Conservation (phyloP, 768 basidiomycete species). For the Porphyrellus cyaneotinctus region DNA sequence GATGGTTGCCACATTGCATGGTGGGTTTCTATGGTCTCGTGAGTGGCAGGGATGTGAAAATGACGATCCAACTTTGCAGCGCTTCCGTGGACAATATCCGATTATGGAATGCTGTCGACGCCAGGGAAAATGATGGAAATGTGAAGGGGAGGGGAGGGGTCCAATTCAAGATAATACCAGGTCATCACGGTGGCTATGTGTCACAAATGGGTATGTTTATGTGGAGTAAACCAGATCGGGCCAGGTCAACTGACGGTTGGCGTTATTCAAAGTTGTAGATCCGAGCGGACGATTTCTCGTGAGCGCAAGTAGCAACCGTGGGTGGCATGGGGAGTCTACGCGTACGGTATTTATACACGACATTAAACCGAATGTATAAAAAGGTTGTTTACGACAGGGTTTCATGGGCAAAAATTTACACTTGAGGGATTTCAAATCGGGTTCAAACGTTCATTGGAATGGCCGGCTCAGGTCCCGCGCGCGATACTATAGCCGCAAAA, state of each 20-base stretch:
- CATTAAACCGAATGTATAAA: constrained; percentile 51
- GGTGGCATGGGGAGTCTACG: constrained; percentile 91
- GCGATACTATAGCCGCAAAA: constrained; percentile 30
- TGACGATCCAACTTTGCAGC: constrained; percentile 38
- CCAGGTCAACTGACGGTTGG: constrained; percentile 22
- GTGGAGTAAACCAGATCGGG: constrained; percentile 32
- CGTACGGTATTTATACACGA: constrained; percentile 89
- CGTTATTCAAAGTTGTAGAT: constrained; percentile 66
- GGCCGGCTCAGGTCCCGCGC: constrained; percentile 30
- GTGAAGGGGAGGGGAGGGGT: constrained; percentile 64
- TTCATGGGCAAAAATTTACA: constrained; percentile 23
- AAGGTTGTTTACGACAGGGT: constrained; percentile 30
- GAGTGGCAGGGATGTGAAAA: constrained; percentile 15
- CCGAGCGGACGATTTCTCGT: constrained; percentile 79
- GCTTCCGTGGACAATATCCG: constrained; percentile 92
- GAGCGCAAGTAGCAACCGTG: constrained; percentile 89
- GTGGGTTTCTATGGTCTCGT: constrained; percentile 42
- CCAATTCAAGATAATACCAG: constrained; percentile 92
- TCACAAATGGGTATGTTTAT: constrained; percentile 92
- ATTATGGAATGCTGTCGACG: constrained; percentile 87
- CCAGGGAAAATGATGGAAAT: constrained; percentile 59
- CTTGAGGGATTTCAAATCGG: constrained; percentile 30
- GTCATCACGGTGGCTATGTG: constrained; percentile 92
- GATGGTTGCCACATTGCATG: constrained; percentile 89
- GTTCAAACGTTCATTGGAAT: no score